A percentile compares a stretch with the other conserved stretches of the same genome.
Conservation (phyloP, 306 rosid genomes). For the Casuarina equisetifolia region DNA sequence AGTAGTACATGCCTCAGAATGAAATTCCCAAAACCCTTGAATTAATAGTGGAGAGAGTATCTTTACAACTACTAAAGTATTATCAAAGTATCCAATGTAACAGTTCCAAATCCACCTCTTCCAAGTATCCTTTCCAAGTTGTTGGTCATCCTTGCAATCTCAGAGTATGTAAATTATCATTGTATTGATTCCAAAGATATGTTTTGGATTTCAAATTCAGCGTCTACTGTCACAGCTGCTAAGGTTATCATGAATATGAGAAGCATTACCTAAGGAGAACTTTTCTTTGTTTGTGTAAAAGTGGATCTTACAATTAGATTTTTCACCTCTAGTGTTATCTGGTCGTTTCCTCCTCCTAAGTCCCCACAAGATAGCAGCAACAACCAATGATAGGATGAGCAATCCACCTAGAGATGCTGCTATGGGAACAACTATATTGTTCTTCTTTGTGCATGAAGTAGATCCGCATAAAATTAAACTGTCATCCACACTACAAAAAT, state of each 20-base stretch:
- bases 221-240: neutral
- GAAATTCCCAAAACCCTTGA: conserved; percentile 49
- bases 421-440: conserved; percentile 31
- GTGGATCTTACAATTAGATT: neutral
- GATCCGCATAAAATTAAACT: conserved; percentile 42
- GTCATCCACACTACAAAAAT: conserved; percentile 34
- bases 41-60: conserved; percentile 43
- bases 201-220: neutral
- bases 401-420: conserved; percentile 46
- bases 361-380: conserved; percentile 23
- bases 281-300: neutral
- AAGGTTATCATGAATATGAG: neutral
- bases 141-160: conserved; percentile 42
- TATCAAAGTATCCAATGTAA: conserved; percentile 46
- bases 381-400: conserved; percentile 28
- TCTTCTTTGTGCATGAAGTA: conserved; percentile 27
- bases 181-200: conserved; percentile 15
- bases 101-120: conserved; percentile 53
- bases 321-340: neutral
- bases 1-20: conserved; percentile 47
- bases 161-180: conserved; percentile 40
- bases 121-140: conserved; percentile 45
- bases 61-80: conserved; percentile 56
- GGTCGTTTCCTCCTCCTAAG: conserved; percentile 19
- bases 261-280: too few relatives aligned